Base-by-base conservation (phyloP, 495 filamentous ascomycete species). In the Aspergillus avenaceus region DNA sequence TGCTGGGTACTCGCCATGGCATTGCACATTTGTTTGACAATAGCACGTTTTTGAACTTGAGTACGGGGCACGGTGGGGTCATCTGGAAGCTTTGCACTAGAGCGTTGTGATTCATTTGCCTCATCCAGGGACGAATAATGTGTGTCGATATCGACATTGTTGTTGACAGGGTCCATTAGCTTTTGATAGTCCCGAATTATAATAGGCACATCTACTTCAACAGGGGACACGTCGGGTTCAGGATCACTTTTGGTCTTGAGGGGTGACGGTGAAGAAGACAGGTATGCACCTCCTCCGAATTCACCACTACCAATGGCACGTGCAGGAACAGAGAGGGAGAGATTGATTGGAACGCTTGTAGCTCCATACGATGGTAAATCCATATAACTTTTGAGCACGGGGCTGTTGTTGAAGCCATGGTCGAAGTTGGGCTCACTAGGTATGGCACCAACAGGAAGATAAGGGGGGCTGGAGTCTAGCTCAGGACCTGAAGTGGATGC, bases 11-110 rank as follows among this genome's bases (percentile, higher is more conserved):
- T 50, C 7, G 47, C 41, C 47, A 64, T 53, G 0, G 55, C 52
- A 14, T 56, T 41, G 21, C 25, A 50, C 52, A 72, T 21, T 7
- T 54, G 59, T 11, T 55, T 59, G 4, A 65, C 53, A 21, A 62
- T 55, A 2, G 59, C 59, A n/a, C 41, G 21, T 19, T 60, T 56
- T 36, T 60, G 56, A 1, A 36, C 11, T 6, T 32, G 11, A 14
- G 42, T 53, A 1, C 36, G 28, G 13, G 62, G 62, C 41, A 65
- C 27, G 12, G 59, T 62, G 9, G 16, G 41, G 27, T 65, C 59
- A 7, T 21, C 14, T 0, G 37, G 41, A 27, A 38, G 25, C 23
- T 14, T 16, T 18, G 16, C 21, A 14, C n/a, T 14, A 13, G 19
- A 9, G n/a, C 44, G 23, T 7, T n/a, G 31, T 11, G 26, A 13